A percentile compares a stretch with the other conserved stretches of the same genome.
These are phyloP conservation scores for Tympanopsis confertula DNA, from an alignment of 2,329 filamentous ascomycete species.

Conservation along the genomic window DNA sequence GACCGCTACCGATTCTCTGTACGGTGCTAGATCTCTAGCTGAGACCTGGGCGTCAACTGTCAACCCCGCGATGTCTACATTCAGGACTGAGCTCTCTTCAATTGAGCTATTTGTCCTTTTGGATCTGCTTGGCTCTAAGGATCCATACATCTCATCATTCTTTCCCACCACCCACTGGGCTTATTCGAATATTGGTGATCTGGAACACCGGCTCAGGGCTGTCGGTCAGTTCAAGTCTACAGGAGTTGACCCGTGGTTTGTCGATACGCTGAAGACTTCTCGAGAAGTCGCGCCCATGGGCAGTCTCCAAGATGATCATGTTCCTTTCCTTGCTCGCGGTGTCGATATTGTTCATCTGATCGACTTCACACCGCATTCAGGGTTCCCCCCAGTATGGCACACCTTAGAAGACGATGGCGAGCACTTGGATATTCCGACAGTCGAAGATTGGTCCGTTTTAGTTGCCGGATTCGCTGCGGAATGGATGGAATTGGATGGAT, in stretches of 20 bases:
- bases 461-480: conserved; percentile 65
- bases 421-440: conserved; percentile 59
- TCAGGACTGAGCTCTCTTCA: conserved; percentile 55
- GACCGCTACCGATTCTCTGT: conserved; percentile 64
- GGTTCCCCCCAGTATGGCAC: conserved; percentile 64
- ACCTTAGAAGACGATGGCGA: conserved; percentile 58
- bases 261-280: conserved; percentile 26
- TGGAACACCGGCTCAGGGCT: conserved; percentile 53
- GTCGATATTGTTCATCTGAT: conserved; percentile 65
- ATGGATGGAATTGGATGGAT: conserved; percentile 50
- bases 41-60: conserved; percentile 56
- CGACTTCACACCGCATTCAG: conserved; percentile 26
- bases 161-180: conserved; percentile 76
- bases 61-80: conserved; percentile 58
- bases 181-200: conserved; percentile 51
- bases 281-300: conserved; percentile 21
- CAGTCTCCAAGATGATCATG: conserved; percentile 59
- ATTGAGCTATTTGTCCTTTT: conserved; percentile 69
- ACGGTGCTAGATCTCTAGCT: conserved; percentile 67
- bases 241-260: conserved; percentile 27
- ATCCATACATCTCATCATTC: conserved; percentile 56
- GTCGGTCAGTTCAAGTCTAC: conserved; percentile 45
- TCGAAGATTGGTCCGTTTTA: conserved; percentile 67
- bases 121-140: conserved; percentile 55
- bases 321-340: conserved; percentile 65